Conservation (phyloP, 306 rosid genomes). For the Vicia villosa region DNA sequence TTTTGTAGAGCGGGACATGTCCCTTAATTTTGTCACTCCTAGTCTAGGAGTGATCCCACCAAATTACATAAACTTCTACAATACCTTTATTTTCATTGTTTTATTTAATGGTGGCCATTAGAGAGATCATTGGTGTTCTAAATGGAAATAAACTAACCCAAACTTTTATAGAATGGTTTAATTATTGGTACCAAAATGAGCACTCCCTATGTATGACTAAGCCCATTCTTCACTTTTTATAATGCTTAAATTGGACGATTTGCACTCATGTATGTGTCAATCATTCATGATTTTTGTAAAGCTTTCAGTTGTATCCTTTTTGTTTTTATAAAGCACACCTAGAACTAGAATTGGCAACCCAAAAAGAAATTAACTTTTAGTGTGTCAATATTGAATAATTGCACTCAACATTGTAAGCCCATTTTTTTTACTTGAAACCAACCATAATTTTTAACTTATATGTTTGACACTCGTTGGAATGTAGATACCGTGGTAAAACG, state of each 20-base stretch:
- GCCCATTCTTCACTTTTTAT: slow-evolving; percentile 21
- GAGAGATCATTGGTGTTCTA: slow-evolving; percentile 58
- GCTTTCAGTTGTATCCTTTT: slow-evolving; percentile 33
- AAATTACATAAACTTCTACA: too few relatives aligned
- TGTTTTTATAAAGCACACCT: slow-evolving; percentile 43
- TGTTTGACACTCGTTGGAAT: too few relatives aligned
- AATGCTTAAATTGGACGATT: slow-evolving; percentile 34
- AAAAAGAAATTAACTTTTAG: slow-evolving; percentile 24
- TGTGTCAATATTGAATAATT: not conserved
- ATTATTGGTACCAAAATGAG: slow-evolving; percentile 50
- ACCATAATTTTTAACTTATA: too few relatives aligned
- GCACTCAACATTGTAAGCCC: not conserved
- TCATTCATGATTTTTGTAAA: slow-evolving; percentile 10
- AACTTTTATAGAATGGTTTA: slow-evolving; percentile 37
- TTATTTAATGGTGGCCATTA: slow-evolving; percentile 65
- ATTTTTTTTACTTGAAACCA: too few relatives aligned
- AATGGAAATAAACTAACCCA: slow-evolving; percentile 41
- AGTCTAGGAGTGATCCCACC: too few relatives aligned
- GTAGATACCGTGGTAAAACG: too few relatives aligned
- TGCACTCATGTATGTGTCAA: slow-evolving; percentile 30
- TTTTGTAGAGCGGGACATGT: too few relatives aligned
- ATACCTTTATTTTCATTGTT: slow-evolving; percentile 47
- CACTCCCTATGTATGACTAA: slow-evolving; percentile 31
- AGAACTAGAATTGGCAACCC: not conserved
- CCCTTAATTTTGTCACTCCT: slow-evolving; percentile 1